These are phyloP conservation scores for Dictyostelium intermedium DNA, from an alignment of 78 protist genomes.

Conservation along the genomic window DNA sequence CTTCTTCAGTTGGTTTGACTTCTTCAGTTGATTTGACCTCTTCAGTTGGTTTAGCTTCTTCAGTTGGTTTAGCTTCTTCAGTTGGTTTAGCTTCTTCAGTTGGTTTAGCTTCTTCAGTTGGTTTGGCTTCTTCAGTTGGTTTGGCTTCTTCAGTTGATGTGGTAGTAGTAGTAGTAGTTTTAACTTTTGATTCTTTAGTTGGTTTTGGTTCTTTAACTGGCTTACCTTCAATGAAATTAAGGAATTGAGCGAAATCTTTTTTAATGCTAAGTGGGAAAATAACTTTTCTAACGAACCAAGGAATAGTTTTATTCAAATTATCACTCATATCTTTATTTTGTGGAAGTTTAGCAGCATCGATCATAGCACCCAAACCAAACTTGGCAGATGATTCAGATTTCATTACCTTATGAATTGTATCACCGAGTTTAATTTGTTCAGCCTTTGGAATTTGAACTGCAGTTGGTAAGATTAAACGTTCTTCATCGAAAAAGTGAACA, in stretches of 20 bases:
- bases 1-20: background rate
- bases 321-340: background rate
- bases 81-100: background rate
- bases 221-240: background rate
- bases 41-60: background rate
- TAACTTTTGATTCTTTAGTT: background rate
- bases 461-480: slow-evolving; percentile 18
- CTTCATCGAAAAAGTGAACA: slow-evolving; percentile 48
- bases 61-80: background rate
- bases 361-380: background rate
- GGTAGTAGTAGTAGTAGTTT: background rate
- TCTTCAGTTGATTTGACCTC: background rate
- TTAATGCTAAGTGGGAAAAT: background rate
- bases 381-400: background rate
- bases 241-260: slow-evolving; percentile 31
- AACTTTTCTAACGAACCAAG: slow-evolving; percentile 46
- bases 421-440: slow-evolving; percentile 22
- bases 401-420: background rate
- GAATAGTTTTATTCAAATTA: slow-evolving; percentile 7
- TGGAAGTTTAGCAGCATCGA: slow-evolving; percentile 3
- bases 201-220: background rate
- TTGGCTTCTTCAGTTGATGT: background rate
- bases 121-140: background rate
- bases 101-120: background rate
- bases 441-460: background rate